These are phyloP conservation scores for Ceriops decandra DNA, from an alignment of 345 rosid genomes.

Conservation along the genomic window DNA sequence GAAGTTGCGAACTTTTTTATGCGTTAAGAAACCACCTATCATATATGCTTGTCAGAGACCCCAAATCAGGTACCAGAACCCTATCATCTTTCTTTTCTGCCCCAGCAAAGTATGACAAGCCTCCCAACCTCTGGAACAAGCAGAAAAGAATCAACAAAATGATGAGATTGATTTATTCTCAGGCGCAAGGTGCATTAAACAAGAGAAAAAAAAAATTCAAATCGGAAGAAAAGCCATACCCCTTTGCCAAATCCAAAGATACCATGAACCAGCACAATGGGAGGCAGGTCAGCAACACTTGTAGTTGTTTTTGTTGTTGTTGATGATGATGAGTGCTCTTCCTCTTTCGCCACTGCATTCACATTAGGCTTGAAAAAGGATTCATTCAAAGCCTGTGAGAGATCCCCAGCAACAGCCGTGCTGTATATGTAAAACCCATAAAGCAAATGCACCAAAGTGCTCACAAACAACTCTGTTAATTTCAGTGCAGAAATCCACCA, in stretches of 20 bases:
- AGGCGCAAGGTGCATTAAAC: neutral
- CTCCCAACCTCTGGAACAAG: constrained; percentile 65
- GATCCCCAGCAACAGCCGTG: constrained; percentile 88
- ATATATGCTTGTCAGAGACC: constrained; percentile 83
- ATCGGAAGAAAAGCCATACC: constrained; percentile 31
- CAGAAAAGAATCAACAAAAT: constrained; percentile 19
- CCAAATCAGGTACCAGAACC: constrained; percentile 96
- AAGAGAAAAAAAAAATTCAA: neutral
- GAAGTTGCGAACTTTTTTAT: no score
- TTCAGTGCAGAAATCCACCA: constrained; percentile 61
- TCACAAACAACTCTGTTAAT: constrained; percentile 71
- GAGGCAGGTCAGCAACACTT: constrained; percentile 49
- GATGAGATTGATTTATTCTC: neutral
- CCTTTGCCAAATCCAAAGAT: constrained; percentile 99
- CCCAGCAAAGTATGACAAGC: constrained; percentile 91
- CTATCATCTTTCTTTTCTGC: constrained; percentile 97
- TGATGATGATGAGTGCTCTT: constrained; percentile 6
- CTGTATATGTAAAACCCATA: constrained; percentile 85
- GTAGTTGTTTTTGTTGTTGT: constrained; percentile 5
- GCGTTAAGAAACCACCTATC: constrained; percentile 50
- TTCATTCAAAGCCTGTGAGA: constrained; percentile 53
- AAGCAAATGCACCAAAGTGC: constrained; percentile 63
- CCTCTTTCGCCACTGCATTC: constrained; percentile 36
- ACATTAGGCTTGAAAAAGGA: constrained; percentile 47
- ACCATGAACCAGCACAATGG: constrained; percentile 93